phyloP scores from a whole-genome alignment of 2,329 filamentous ascomycete species.

The Colletotrichum somersetense region DNA sequence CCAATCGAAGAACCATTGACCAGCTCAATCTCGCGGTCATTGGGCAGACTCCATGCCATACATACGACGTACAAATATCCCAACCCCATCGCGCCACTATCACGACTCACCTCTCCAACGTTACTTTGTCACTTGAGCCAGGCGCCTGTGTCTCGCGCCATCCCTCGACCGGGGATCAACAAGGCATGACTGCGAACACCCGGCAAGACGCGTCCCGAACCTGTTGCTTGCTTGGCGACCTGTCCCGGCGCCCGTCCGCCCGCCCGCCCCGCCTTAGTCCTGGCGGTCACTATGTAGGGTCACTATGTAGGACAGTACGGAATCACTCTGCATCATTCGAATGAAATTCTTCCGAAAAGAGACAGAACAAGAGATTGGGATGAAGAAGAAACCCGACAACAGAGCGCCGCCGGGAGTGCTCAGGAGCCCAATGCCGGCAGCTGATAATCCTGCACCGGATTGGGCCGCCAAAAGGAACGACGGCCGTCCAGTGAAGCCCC shows the following conservation, averaged over 20 bases:
- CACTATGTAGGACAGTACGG: conserved; percentile 4
- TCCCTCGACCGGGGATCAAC: conserved; percentile 18
- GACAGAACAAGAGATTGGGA: conserved; percentile 18
- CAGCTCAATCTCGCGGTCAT: neutral
- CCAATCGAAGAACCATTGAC: neutral
- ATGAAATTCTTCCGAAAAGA: conserved; percentile 29
- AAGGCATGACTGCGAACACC: conserved; percentile 31
- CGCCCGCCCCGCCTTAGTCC: conserved; percentile 22
- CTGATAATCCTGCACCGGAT: conserved; percentile 9
- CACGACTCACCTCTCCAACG: conserved; percentile 16
- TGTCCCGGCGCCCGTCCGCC: conserved; percentile 33
- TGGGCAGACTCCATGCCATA: conserved; percentile 2
- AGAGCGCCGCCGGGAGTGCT: conserved; percentile 13
- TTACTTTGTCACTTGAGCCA: conserved; percentile 15
- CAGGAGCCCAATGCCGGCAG: conserved; percentile 1
- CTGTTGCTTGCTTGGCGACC: conserved; percentile 26
- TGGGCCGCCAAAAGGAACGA: conserved; percentile 12
- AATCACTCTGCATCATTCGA: conserved; percentile 15
- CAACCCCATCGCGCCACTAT: neutral
- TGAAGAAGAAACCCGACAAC: conserved; percentile 24
- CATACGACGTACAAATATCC: too few species aligned
- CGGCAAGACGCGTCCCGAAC: conserved; percentile 42
- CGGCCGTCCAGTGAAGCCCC: neutral
- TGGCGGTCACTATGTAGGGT: neutral
- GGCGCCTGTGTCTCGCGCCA: conserved; percentile 30